phyloP scores from a whole-genome alignment of 805 yeast genomes.

The Yarrowia sp. region DNA sequence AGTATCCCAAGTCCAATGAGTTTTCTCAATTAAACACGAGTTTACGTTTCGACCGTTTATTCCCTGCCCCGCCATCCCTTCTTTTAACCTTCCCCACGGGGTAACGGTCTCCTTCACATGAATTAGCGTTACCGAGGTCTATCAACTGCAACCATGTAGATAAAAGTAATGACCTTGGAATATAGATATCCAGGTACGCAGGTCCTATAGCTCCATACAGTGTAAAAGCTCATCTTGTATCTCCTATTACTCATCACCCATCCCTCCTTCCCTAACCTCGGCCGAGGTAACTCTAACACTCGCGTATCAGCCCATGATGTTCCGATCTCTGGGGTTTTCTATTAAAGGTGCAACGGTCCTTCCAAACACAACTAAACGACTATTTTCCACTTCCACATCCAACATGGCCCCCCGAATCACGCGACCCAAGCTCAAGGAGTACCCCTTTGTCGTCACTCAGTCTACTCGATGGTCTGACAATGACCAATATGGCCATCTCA shows the following conservation, averaged over 20 bases:
- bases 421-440: slow-evolving; percentile 30
- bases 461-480: slow-evolving; percentile 36
- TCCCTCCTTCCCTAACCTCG: neutral
- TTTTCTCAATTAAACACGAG: too few species aligned
- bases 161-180: neutral
- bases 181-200: neutral
- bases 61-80: neutral
- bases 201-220: too few species aligned
- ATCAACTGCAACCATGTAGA: neutral
- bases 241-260: neutral
- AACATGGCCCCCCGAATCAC: slow-evolving; percentile 11
- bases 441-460: slow-evolving; percentile 28
- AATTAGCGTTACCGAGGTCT: slow-evolving; percentile 20
- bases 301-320: slow-evolving; percentile 16
- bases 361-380: neutral
- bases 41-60: too few species aligned
- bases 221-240: too few species aligned
- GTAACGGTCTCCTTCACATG: neutral
- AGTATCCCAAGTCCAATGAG: too few species aligned
- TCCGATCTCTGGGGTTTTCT: neutral
- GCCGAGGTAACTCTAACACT: slow-evolving; percentile 14
- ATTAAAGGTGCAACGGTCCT: neutral
- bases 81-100: slow-evolving; percentile 19
- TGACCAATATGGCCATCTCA: slow-evolving; percentile 36
- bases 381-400: neutral